These are phyloP conservation scores for Tricholoma hemisulphureum DNA, from an alignment of 768 basidiomycete species.

Conservation along the genomic window DNA sequence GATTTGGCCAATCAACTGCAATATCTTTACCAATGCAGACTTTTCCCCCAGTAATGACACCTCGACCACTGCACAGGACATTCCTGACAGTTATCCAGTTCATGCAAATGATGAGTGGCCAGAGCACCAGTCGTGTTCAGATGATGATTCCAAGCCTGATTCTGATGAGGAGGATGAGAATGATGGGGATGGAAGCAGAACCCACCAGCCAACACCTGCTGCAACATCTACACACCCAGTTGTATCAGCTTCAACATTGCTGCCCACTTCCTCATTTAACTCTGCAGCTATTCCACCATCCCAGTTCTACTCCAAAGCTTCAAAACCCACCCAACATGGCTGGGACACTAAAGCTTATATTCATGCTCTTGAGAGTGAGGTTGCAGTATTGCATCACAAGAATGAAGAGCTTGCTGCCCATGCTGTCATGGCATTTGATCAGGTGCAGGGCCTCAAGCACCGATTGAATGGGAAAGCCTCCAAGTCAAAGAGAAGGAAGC, in stretches of 20 bases:
- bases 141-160: too few species aligned
- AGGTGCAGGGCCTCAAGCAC: background rate
- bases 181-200: too few species aligned
- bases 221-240: too few species aligned
- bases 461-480: background rate
- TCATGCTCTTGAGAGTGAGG: too few species aligned
- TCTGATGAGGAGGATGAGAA: too few species aligned
- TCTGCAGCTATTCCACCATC: background rate
- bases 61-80: background rate
- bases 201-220: too few species aligned
- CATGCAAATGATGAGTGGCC: background rate
- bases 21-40: background rate
- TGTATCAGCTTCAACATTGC: too few species aligned
- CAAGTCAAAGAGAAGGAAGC: too few species aligned
- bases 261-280: background rate
- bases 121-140: too few species aligned
- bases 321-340: background rate
- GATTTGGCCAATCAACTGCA: background rate
- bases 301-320: background rate
- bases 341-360: background rate
- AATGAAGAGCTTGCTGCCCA: background rate
- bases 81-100: background rate
- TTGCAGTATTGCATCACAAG: too few species aligned
- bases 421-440: background rate
- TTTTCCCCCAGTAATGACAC: too few species aligned